Evolutionary conservation across 768 basidiomycete species (phyloP).

Genomic region (Auricularia sp.): DNA sequence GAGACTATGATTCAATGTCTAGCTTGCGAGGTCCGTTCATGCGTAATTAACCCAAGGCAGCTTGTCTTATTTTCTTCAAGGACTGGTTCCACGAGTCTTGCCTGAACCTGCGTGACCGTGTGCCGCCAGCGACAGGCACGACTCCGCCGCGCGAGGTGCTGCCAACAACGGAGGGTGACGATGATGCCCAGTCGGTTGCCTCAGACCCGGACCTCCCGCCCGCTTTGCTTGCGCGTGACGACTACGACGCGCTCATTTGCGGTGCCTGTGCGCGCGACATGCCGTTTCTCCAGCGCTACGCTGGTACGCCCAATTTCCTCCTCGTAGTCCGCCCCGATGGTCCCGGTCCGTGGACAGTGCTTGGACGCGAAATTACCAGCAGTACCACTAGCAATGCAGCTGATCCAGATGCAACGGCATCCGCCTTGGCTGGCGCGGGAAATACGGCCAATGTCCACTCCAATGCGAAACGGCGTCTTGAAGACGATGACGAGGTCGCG

Average conservation of each 20-base stretch:
- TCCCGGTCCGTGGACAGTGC: slow-evolving; percentile 36
- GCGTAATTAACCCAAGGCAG: too few species aligned
- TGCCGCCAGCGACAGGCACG: slow-evolving; percentile 22
- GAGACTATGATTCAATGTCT: slow-evolving; percentile 89
- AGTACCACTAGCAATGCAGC: slow-evolving; percentile 10
- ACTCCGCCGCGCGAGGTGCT: slow-evolving; percentile 33
- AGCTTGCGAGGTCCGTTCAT: slow-evolving; percentile 54
- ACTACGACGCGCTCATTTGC: slow-evolving; percentile 73
- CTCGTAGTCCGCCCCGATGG: slow-evolving; percentile 47
- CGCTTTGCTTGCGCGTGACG: slow-evolving; percentile 51
- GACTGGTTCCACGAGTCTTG: slow-evolving; percentile 92
- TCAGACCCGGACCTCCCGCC: slow-evolving; percentile 52
- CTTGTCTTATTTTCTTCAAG: slow-evolving; percentile 23
- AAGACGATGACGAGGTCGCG: not conserved
- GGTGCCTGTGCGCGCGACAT: slow-evolving; percentile 52
- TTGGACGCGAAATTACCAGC: slow-evolving; percentile 19
- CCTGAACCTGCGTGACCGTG: slow-evolving; percentile 59
- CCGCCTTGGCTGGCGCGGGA: not conserved
- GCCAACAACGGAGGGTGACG: slow-evolving; percentile 22
- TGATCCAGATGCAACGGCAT: slow-evolving; percentile 9
- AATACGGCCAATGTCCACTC: not conserved
- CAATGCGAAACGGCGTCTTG: too few species aligned
- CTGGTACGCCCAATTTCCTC: slow-evolving; percentile 56
- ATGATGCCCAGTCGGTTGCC: slow-evolving; percentile 47
- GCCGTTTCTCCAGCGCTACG: slow-evolving; percentile 44